Percentiles rank a stretch among this genome's conserved stretches.
phyloP scores from a whole-genome alignment of 352 stramenopile species.

The Pythium volutum region DNA sequence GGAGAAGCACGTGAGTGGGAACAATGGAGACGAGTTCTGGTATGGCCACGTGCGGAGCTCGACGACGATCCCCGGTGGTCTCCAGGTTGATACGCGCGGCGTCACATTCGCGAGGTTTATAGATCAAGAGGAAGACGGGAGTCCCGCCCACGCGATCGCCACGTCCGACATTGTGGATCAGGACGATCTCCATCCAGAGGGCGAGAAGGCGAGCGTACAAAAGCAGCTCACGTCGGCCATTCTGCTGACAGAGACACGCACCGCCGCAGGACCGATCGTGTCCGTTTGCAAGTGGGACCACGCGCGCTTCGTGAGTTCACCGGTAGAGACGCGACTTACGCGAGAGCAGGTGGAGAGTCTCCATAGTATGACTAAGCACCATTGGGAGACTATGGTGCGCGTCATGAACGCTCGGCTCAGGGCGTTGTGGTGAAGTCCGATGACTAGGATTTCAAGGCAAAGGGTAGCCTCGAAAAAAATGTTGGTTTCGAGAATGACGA shows the following conservation, averaged over 20 bases:
- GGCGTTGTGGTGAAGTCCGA: constrained; percentile 3
- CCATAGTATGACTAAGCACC: neutral
- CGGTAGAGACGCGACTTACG: neutral
- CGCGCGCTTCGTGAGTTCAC: neutral
- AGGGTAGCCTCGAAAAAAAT: too few species aligned
- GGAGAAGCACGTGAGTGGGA: neutral
- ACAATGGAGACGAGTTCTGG: neutral
- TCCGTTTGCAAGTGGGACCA: constrained; percentile 3
- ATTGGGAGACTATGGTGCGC: neutral
- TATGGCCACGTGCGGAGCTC: neutral
- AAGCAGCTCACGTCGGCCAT: constrained; percentile 4
- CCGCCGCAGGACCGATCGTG: neutral
- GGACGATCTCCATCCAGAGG: neutral
- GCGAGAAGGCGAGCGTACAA: neutral
- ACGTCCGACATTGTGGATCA: constrained; percentile 1
- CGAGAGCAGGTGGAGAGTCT: neutral
- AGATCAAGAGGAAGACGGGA: neutral
- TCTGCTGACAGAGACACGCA: neutral
- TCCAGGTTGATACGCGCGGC: neutral
- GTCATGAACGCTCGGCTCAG: neutral
- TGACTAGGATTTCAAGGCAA: neutral
- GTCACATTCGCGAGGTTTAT: neutral
- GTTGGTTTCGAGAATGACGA: too few species aligned
- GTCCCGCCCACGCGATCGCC: neutral
- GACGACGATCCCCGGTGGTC: neutral